These are phyloP conservation scores for Dactylellina sp. DNA, from an alignment of 2,329 filamentous ascomycete genomes.

Conservation along the genomic window DNA sequence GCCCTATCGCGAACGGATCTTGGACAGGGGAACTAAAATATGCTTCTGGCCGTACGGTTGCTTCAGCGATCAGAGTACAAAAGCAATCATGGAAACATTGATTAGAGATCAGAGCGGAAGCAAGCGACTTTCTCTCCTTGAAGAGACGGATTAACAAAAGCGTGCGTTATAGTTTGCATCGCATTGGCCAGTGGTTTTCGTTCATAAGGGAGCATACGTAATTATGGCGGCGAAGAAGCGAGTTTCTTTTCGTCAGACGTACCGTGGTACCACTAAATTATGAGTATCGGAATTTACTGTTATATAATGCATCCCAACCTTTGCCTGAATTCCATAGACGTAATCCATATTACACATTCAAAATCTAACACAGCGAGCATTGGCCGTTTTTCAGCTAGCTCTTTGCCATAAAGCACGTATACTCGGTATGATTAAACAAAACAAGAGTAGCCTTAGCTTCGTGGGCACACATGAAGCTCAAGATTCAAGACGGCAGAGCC, in stretches of 20 bases:
- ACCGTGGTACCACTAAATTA: too few relatives aligned
- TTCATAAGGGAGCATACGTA: slow-evolving; percentile 4
- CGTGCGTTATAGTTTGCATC: neutral
- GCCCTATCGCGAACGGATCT: slow-evolving; percentile 52
- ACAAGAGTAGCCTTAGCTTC: slow-evolving; percentile 33
- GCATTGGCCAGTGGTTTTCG: slow-evolving; percentile 3
- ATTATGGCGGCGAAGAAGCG: too few relatives aligned
- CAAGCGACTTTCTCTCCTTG: slow-evolving; percentile 16
- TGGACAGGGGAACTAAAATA: slow-evolving; percentile 23
- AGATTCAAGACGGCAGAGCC: slow-evolving; percentile 21
- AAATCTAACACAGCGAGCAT: too few relatives aligned
- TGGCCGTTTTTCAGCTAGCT: too few relatives aligned
- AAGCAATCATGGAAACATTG: slow-evolving; percentile 42
- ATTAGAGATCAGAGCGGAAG: slow-evolving; percentile 4
- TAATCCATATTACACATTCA: too few relatives aligned
- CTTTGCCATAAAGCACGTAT: neutral
- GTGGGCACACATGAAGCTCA: slow-evolving; percentile 10
- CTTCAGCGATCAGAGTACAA: slow-evolving; percentile 16
- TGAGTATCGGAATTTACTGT: too few relatives aligned
- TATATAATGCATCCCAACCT: too few relatives aligned
- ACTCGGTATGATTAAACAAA: slow-evolving; percentile 16
- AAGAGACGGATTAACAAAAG: slow-evolving; percentile 2
- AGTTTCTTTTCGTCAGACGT: too few relatives aligned
- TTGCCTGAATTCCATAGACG: too few relatives aligned
- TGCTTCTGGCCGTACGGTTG: slow-evolving; percentile 28